Conservation (phyloP, 179 eudicot genomes). For the Nepenthes alata region DNA sequence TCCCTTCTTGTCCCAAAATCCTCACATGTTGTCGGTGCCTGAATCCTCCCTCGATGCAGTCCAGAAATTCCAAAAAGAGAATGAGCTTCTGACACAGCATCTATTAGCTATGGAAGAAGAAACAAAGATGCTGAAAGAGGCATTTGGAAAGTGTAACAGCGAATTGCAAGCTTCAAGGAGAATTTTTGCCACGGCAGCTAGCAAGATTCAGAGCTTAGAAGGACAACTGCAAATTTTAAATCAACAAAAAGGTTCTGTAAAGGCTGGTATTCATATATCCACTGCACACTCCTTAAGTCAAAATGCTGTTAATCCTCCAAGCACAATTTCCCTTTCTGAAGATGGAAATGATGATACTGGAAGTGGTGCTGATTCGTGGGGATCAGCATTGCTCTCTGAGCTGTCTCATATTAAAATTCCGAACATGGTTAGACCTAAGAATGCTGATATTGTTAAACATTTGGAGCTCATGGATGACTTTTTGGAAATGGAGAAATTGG, state of each 20-base stretch:
- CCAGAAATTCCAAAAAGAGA: slow-evolving; percentile 69
- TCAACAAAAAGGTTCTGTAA: slow-evolving; percentile 30
- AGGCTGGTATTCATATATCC: no score
- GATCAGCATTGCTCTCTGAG: slow-evolving; percentile 45
- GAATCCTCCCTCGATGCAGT: slow-evolving; percentile 59
- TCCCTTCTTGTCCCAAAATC: slow-evolving; percentile 42
- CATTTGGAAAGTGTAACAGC: slow-evolving; percentile 72
- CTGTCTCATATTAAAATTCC: slow-evolving; percentile 42
- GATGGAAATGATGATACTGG: slow-evolving; percentile 74
- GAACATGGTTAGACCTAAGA: slow-evolving; percentile 33
- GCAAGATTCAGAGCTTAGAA: slow-evolving; percentile 77
- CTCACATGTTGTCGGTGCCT: slow-evolving; percentile 28
- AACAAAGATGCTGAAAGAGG: slow-evolving; percentile 91
- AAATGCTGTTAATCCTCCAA: slow-evolving; percentile 28
- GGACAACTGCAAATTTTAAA: slow-evolving; percentile 35
- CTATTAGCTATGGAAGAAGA: slow-evolving; percentile 83
- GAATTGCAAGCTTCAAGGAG: slow-evolving; percentile 84
- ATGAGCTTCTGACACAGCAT: slow-evolving; percentile 65
- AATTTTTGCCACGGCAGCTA: slow-evolving; percentile 69
- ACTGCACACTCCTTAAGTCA: no score
- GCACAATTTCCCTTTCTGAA: slow-evolving; percentile 71
- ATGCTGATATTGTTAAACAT: slow-evolving; percentile 45
- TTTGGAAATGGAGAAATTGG: slow-evolving; percentile 95
- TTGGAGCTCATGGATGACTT: slow-evolving; percentile 96
- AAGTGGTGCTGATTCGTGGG: slow-evolving; percentile 79